Conservation (phyloP, 768 basidiomycete genomes). For the Leucogyrophana mollusca region DNA sequence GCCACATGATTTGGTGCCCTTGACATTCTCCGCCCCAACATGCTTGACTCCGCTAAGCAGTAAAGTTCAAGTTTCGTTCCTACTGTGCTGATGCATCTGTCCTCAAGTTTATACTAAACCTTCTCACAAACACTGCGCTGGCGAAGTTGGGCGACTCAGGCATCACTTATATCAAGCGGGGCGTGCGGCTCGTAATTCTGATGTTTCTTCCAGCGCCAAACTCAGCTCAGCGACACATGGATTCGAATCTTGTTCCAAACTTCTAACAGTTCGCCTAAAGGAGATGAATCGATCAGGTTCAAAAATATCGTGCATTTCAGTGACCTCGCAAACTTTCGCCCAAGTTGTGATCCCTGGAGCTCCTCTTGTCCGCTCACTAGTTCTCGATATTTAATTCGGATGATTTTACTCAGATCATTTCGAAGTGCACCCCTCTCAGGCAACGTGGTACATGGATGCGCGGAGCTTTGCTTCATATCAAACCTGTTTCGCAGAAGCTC, state of each 20-base stretch:
- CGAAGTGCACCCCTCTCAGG: no score
- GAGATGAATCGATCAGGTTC: slow-evolving; percentile 3
- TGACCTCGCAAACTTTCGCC: background rate
- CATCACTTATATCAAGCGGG: no score
- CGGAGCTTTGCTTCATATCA: no score
- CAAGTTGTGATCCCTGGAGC: no score
- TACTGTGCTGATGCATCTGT: no score
- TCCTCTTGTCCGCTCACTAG: background rate
- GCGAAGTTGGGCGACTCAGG: no score
- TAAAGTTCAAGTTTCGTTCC: background rate
- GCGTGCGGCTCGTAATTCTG: background rate
- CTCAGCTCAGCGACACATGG: background rate
- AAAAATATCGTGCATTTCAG: background rate
- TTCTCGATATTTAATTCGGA: background rate
- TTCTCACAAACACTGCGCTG: no score
- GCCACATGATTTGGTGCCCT: slow-evolving; percentile 19
- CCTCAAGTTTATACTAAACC: no score
- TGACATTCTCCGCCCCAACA: slow-evolving; percentile 33
- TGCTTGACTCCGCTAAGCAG: slow-evolving; percentile 32
- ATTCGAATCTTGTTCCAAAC: background rate
- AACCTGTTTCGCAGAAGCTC: no score
- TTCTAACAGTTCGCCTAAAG: slow-evolving; percentile 4
- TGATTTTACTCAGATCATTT: background rate
- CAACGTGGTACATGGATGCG: no score
- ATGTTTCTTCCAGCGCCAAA: no score